Evolutionary conservation across 2,329 filamentous ascomycete species (phyloP), one percentile per base, ranked within the genome.

Genomic region (Paraphaeosphaeria sporulosa): DNA sequence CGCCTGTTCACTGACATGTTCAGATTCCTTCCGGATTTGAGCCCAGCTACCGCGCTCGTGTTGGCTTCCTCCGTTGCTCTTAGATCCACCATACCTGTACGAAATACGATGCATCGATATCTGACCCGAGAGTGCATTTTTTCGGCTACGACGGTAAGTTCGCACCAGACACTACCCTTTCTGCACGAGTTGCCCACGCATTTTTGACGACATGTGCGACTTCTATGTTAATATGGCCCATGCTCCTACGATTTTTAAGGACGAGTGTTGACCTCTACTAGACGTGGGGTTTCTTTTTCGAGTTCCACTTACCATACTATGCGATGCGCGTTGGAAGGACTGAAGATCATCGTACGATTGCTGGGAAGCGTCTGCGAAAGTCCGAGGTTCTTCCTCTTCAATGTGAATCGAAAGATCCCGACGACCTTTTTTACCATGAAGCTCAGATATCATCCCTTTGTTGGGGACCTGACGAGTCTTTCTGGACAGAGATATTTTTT

Each of bases 231-330:
- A 3, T 12, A 5, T 12, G 4, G 15, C 15, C 15, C 36, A 38
- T 13, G 36, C 12, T 5, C 36, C 15, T 12, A 4, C 36, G 4
- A 38, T 38, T 38, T 13, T 17, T 12, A 4, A 13, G 36, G 36
- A 38, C 15, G 10, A 13, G 5, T 21, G 17, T 40, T 36, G n/a
- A 42, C 17, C 6, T 30, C 9, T 36, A 7, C 32, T 23, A 68
- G 66, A 55, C 53, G 2, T 64, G 56, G 60, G 62, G 59, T 13
- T 66, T 63, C 50, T 64, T 61, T 48, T 47, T 66, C 0, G 65
- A 68, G 50, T 68, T 68, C 38, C 65, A 68, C 25, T 38, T 66
- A n/a, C 61, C 64, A 4, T 68, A 68, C 30, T 60, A 66, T 47
- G 64, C 65, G 1, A 59, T 68, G 55, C 60, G 64, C 8, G 13